Percentiles rank a stretch among this genome's conserved stretches.
Conservation (phyloP, 2,329 filamentous ascomycete genomes). For the Fusarium succisae region DNA sequence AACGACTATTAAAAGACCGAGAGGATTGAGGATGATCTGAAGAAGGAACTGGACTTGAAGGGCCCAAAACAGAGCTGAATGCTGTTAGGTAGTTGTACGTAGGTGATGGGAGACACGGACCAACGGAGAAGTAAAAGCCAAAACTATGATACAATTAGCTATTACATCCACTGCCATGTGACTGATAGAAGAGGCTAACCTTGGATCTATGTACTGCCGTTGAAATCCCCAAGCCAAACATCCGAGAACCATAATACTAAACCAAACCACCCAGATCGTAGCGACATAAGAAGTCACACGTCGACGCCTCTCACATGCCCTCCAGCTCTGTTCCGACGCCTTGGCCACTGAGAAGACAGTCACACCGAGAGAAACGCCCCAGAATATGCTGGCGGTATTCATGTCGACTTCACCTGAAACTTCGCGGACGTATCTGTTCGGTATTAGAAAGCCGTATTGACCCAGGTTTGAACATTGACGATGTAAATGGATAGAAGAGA, state of each 20-base stretch:
- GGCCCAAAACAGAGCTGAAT: slow-evolving; percentile 49
- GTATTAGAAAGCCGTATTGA: slow-evolving; percentile 37
- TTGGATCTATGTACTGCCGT: slow-evolving; percentile 37
- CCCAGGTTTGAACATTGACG: slow-evolving; percentile 1
- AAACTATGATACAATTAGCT: no score
- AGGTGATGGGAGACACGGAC: no score
- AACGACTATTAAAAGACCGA: slow-evolving; percentile 56
- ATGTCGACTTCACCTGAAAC: slow-evolving; percentile 30
- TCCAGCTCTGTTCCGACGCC: slow-evolving; percentile 17
- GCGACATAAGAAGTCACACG: slow-evolving; percentile 25
- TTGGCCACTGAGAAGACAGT: slow-evolving; percentile 26
- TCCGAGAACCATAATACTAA: slow-evolving; percentile 35
- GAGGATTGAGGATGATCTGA: slow-evolving; percentile 65
- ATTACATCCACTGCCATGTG: no score
- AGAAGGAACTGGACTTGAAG: slow-evolving; percentile 60
- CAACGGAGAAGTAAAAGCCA: slow-evolving; percentile 33
- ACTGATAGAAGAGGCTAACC: no score
- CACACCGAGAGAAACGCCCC: slow-evolving; percentile 36
- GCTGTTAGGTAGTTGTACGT: no score
- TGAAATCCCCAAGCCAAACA: slow-evolving; percentile 37
- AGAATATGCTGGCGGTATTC: slow-evolving; percentile 40
- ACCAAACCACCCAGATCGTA: slow-evolving; percentile 40
- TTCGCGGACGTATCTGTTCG: slow-evolving; percentile 37
- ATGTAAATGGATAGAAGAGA: no score
- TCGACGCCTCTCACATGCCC: slow-evolving; percentile 22